Base-by-base conservation (phyloP, 352 stramenopile genomes). In the Globisporangium uncinulatum region DNA sequence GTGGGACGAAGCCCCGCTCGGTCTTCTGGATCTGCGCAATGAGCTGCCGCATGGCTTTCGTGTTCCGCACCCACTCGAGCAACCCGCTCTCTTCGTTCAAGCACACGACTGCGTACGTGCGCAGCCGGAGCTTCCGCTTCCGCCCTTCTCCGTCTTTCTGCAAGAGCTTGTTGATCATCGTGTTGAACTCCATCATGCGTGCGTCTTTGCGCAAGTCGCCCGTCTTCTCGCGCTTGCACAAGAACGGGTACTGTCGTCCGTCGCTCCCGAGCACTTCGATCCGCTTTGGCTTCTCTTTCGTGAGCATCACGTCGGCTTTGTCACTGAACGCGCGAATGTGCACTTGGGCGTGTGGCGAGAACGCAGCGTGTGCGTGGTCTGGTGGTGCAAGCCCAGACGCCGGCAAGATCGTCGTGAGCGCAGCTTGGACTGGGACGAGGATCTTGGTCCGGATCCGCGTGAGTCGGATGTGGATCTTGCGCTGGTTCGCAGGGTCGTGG, bases 201-300 rank as follows among this genome's bases (percentile, higher is more conserved):
- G 96, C 92, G 77, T 99, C 98, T 79, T 99, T 99, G 42, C 98
- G 85, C 51, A 99, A 79, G 70, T 99, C 98, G 6, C 97, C 98
- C 41, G 97, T 98, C 61, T 96, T 97, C 69, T 99, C 97, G 48
- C 97, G 87, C 59, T 98, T 98, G 69, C 92, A 98, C 45, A 98
- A 61, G 66, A 98, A 98, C 39, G 87, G 76, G 56, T 97, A 95
- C 34, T 70, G 57, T 19, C 82, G 57, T 0, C 91, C 91, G 54
- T 92, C 76, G 15, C 64, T 89, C 7, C 83, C 81, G 15, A 90
- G 46, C 36, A 97, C 58, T 54, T 94, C 95, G 44, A 99, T 87
- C 53, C 95, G 97, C 71, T 99, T 99, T 1, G 98, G 98, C 61
- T 97, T 98, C 45, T 98, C 98, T 71, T 99, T 99, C 14, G 93